Evolutionary conservation across 2,329 filamentous ascomycete genomes (phyloP).

Genomic region (Exophiala viscosa): DNA sequence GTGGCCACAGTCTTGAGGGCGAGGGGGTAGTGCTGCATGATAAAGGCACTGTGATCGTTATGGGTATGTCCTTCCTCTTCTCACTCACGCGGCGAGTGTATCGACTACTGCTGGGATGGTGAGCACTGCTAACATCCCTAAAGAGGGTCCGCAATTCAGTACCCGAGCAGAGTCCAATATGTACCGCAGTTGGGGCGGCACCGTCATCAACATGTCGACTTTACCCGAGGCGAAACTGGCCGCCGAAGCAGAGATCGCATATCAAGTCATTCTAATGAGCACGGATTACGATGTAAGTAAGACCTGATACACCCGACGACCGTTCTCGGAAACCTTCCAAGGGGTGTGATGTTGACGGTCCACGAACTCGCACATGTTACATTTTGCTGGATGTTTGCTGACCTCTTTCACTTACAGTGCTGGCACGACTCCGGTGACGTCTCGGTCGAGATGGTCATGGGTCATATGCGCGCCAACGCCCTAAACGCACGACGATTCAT

Average conservation of each 20-base stretch:
- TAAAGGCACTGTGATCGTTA: conserved; percentile 81
- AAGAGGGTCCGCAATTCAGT: conserved; percentile 94
- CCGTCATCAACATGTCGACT: conserved; percentile 96
- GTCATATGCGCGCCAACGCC: conserved; percentile 89
- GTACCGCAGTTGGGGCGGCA: conserved; percentile 90
- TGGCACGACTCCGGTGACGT: conserved; percentile 84
- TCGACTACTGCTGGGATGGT: too few species aligned
- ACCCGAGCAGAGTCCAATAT: conserved; percentile 93
- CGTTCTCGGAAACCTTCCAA: background rate
- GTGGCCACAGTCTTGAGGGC: conserved; percentile 72
- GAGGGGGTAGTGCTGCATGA: conserved; percentile 83
- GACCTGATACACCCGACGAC: background rate
- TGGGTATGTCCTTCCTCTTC: conserved; percentile 58
- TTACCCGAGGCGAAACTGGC: conserved; percentile 95
- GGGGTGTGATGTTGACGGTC: too few species aligned
- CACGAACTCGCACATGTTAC: too few species aligned
- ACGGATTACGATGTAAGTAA: conserved; percentile 81
- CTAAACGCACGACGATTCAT: conserved; percentile 83
- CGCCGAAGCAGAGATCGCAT: conserved; percentile 90
- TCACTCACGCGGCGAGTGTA: too few species aligned
- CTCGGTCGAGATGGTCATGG: conserved; percentile 95
- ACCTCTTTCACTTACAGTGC: conserved; percentile 50
- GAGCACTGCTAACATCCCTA: conserved; percentile 33
- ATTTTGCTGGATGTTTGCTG: background rate
- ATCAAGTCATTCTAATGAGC: conserved; percentile 99